Evolutionary conservation across 345 rosid species (phyloP).

Genomic region (Corchorus capsularis): DNA sequence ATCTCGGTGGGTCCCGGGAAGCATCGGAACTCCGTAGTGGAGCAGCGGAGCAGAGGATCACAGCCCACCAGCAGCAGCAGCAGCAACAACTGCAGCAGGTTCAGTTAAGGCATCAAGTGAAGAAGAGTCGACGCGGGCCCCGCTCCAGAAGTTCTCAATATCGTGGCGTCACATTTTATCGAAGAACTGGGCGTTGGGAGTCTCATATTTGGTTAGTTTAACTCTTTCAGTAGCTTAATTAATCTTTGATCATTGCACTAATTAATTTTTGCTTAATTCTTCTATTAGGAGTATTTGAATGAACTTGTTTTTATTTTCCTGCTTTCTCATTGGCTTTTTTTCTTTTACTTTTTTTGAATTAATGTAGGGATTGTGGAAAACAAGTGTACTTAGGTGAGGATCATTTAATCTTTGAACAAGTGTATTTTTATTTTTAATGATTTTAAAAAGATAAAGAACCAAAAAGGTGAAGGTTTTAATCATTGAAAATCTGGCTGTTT

Average conservation of each 20-base stretch:
- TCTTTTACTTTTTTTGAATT: not conserved
- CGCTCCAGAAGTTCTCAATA: conserved; percentile 79
- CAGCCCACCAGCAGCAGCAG: conserved; percentile 21
- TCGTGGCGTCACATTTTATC: conserved; percentile 77
- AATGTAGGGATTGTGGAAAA: conserved; percentile 83
- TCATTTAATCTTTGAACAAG: not conserved
- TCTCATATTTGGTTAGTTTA: conserved; percentile 72
- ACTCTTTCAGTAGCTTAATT: not conserved
- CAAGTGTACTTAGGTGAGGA: conserved; percentile 76
- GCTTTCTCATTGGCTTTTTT: not conserved
- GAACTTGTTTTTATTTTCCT: conserved; percentile 3
- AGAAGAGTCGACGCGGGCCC: conserved; percentile 80
- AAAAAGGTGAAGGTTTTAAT: not conserved
- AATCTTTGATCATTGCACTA: not conserved
- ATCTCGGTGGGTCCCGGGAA: conserved; percentile 30
- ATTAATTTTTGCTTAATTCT: not conserved
- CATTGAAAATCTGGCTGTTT: conserved; percentile 2
- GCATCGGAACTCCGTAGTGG: conserved; percentile 9
- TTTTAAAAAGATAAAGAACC: not conserved
- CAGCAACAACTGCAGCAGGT: conserved; percentile 23
- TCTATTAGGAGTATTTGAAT: not conserved
- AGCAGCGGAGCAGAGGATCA: conserved; percentile 26
- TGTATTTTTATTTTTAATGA: not conserved
- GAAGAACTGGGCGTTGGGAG: conserved; percentile 84
- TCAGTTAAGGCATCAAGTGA: conserved; percentile 34